Conservation (phyloP, 805 yeast species). For the Candida khao-thaluensis region DNA sequence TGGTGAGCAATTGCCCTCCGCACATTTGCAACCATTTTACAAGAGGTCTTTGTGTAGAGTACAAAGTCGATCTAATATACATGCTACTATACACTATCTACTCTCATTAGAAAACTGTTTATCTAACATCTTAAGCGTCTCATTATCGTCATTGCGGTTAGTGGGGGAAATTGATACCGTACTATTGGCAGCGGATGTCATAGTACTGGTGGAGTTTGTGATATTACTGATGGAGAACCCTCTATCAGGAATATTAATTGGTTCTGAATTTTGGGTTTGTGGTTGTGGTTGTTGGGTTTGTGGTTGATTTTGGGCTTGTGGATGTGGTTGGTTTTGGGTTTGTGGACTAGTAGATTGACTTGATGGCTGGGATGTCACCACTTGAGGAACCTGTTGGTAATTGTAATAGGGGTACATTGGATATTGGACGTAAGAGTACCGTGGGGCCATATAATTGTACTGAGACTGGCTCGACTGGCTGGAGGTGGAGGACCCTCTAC, state of each 20-base stretch:
- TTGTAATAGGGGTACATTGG: slow-evolving; percentile 3
- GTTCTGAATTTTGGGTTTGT: neutral
- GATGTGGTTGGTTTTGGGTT: neutral
- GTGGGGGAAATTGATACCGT: slow-evolving; percentile 6
- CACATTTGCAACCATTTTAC: too few relatives aligned
- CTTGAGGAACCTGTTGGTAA: slow-evolving; percentile 3
- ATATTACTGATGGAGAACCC: slow-evolving; percentile 3
- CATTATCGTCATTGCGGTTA: slow-evolving; percentile 14
- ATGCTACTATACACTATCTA: neutral
- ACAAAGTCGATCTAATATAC: too few relatives aligned
- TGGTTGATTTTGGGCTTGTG: neutral
- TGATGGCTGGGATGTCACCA: neutral
- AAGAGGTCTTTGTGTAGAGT: too few relatives aligned
- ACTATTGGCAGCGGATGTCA: neutral
- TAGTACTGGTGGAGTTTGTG: neutral
- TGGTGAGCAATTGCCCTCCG: too few relatives aligned
- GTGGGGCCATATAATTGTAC: slow-evolving; percentile 1
- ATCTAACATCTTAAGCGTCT: slow-evolving; percentile 21
- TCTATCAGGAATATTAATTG: slow-evolving; percentile 6
- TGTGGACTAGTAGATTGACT: slow-evolving; percentile 4
- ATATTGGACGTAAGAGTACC: slow-evolving; percentile 4
- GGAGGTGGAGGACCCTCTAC: slow-evolving; percentile 3
- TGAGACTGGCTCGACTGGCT: slow-evolving; percentile 7
- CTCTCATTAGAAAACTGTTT: slow-evolving; percentile 15
- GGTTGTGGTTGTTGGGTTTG: slow-evolving; percentile 1